phyloP scores from a whole-genome alignment of 2,329 filamentous ascomycete genomes.

The Trichoderma breve region DNA sequence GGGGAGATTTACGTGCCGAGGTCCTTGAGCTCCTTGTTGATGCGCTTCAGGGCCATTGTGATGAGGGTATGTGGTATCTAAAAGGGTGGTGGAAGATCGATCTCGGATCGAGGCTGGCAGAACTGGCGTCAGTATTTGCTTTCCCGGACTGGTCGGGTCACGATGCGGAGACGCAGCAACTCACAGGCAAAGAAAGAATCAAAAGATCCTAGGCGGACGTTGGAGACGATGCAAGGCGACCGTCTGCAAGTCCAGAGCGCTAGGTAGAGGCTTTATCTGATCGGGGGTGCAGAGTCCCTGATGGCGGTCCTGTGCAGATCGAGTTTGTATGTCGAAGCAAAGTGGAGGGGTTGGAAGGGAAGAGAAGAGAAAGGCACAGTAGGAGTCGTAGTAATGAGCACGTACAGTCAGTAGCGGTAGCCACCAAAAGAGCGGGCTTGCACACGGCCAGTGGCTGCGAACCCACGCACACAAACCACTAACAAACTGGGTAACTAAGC shows the following conservation, averaged over 20 bases:
- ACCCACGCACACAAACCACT: constrained; percentile 4
- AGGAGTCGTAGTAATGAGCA: background rate
- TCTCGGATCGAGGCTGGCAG: constrained; percentile 25
- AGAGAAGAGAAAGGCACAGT: constrained; percentile 13
- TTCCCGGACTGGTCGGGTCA: constrained; percentile 20
- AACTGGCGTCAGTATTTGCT: constrained; percentile 12
- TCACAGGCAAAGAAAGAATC: constrained; percentile 23
- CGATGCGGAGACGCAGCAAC: constrained; percentile 32
- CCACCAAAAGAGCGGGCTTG: constrained; percentile 10
- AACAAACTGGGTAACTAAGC: constrained; percentile 1
- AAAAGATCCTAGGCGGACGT: constrained; percentile 6
- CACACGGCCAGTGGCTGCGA: constrained; percentile 8
- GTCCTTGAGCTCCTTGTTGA: constrained; percentile 91
- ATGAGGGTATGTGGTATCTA: constrained; percentile 30
- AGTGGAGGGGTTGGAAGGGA: constrained; percentile 19
- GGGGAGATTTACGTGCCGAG: constrained; percentile 68
- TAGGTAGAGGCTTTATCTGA: constrained; percentile 10
- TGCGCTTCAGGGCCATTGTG: constrained; percentile 85
- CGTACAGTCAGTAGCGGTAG: background rate
- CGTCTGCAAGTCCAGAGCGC: constrained; percentile 21
- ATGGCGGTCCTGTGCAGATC: constrained; percentile 13
- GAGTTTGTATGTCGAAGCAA: constrained; percentile 13
- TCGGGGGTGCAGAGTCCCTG: constrained; percentile 7
- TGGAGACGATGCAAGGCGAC: constrained; percentile 24
- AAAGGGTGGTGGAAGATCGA: constrained; percentile 24